These are phyloP conservation scores for Fusarium bactridioides DNA, from an alignment of 2,329 filamentous ascomycete species.

Conservation along the genomic window DNA sequence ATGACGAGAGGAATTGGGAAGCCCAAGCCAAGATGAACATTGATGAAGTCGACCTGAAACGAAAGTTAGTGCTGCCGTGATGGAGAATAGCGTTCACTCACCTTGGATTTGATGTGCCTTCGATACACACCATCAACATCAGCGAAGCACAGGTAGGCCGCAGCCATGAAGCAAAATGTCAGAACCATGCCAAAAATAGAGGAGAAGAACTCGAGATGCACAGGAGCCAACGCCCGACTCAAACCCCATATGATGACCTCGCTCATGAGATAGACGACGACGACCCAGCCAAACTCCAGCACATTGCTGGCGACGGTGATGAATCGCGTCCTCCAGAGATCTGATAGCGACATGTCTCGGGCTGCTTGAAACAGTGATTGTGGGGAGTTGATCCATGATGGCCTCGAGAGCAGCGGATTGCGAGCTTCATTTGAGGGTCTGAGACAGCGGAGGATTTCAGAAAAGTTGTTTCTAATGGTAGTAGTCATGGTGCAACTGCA, in stretches of 20 bases:
- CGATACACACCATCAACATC: slow-evolving; percentile 42
- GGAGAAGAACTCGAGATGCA: slow-evolving; percentile 53
- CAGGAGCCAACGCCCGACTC: slow-evolving; percentile 46
- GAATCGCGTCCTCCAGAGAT: slow-evolving; percentile 31
- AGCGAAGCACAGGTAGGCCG: slow-evolving; percentile 25
- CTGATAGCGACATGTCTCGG: slow-evolving; percentile 36
- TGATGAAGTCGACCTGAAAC: slow-evolving; percentile 58
- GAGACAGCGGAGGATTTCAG: slow-evolving; percentile 43
- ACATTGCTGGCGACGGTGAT: not conserved
- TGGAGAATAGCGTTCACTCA: slow-evolving; percentile 6
- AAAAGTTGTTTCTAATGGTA: slow-evolving; percentile 27
- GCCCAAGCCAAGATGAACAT: slow-evolving; percentile 59
- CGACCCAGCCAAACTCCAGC: slow-evolving; percentile 44
- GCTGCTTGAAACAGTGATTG: slow-evolving; percentile 33
- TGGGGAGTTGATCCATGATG: slow-evolving; percentile 13
- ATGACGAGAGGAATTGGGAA: slow-evolving; percentile 60
- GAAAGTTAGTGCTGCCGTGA: not conserved
- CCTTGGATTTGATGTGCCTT: slow-evolving; percentile 46
- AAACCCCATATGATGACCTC: slow-evolving; percentile 58
- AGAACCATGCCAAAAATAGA: slow-evolving; percentile 58
- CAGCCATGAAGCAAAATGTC: slow-evolving; percentile 49
- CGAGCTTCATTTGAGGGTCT: slow-evolving; percentile 39
- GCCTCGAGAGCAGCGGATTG: slow-evolving; percentile 11
- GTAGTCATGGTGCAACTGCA: slow-evolving; percentile 36
- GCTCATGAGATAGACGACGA: slow-evolving; percentile 50